Conservation (phyloP, 2,329 filamentous ascomycete species). For the Fusarium mangiferae region DNA sequence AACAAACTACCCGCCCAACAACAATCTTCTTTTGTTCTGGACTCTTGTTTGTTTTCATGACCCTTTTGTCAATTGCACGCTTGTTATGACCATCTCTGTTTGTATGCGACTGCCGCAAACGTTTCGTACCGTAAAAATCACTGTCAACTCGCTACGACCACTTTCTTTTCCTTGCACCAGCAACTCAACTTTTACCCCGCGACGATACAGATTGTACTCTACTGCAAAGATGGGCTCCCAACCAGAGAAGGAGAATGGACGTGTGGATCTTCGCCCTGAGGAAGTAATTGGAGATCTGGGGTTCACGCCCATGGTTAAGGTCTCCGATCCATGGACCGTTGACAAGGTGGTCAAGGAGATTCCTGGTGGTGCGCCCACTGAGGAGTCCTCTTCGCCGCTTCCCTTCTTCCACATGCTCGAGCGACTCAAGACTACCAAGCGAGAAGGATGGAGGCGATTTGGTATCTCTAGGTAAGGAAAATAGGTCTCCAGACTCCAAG, state of each 20-base stretch:
- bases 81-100: slow-evolving; percentile 16
- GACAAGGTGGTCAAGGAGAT: slow-evolving; percentile 74
- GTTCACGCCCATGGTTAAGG: slow-evolving; percentile 51
- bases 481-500: rapidly evolving
- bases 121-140: neutral
- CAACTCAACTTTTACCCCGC: slow-evolving; percentile 24
- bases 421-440: slow-evolving; percentile 93
- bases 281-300: slow-evolving; percentile 45
- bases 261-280: slow-evolving; percentile 30
- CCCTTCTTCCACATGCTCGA: slow-evolving; percentile 96
- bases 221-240: slow-evolving; percentile 46
- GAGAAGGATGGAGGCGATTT: slow-evolving; percentile 95
- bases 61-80: neutral
- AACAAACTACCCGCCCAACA: neutral
- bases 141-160: neutral
- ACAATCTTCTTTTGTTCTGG: slow-evolving; percentile 5
- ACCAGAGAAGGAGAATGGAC: slow-evolving; percentile 32
- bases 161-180: neutral
- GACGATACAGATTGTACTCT: slow-evolving; percentile 2
- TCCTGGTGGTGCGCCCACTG: slow-evolving; percentile 61
- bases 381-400: slow-evolving; percentile 77
- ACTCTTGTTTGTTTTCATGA: neutral
- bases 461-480: slow-evolving; percentile 68
- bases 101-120: neutral
- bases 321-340: slow-evolving; percentile 64